A percentile compares a stretch with the other conserved stretches of the same genome.
Evolutionary conservation across 2,329 filamentous ascomycete species (phyloP).

Genomic region (Pseudocercospora macadamiae): DNA sequence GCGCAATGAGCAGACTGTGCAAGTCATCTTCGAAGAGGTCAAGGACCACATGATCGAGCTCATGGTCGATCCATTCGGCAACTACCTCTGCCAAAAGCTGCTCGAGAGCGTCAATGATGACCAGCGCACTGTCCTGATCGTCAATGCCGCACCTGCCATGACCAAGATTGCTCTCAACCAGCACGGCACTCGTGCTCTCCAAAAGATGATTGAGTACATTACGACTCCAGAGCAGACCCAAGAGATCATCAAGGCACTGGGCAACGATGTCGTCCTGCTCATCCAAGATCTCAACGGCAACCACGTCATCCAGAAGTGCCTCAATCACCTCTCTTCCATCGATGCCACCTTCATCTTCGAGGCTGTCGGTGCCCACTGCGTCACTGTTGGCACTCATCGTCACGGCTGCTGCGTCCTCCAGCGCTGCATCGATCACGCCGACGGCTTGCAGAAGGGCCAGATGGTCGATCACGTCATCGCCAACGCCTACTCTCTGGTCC

Average conservation of each 20-base stretch:
- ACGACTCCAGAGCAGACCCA: slow-evolving; percentile 81
- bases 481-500: slow-evolving; percentile 85
- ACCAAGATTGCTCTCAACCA: slow-evolving; percentile 94
- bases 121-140: slow-evolving; percentile 88
- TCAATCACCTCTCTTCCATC: slow-evolving; percentile 83
- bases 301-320: slow-evolving; percentile 97
- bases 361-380: slow-evolving; percentile 82
- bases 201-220: slow-evolving; percentile 99
- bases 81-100: slow-evolving; percentile 98
- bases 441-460: slow-evolving; percentile 83
- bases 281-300: slow-evolving; percentile 98
- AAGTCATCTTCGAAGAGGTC: slow-evolving; percentile 93
- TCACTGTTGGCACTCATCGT: slow-evolving; percentile 92
- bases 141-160: slow-evolving; percentile 85
- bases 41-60: slow-evolving; percentile 92
- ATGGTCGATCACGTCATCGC: slow-evolving; percentile 85
- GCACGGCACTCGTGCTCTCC: slow-evolving; percentile 91
- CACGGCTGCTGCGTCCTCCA: slow-evolving; percentile 98
- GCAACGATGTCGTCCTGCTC: slow-evolving; percentile 83
- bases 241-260: slow-evolving; percentile 83
- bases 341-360: slow-evolving; percentile 97
- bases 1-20: slow-evolving; percentile 76
- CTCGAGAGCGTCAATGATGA: slow-evolving; percentile 94
- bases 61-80: slow-evolving; percentile 99
- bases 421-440: slow-evolving; percentile 96